phyloP scores from a whole-genome alignment of 257 asterid genomes.

The Osmanthus fragrans region DNA sequence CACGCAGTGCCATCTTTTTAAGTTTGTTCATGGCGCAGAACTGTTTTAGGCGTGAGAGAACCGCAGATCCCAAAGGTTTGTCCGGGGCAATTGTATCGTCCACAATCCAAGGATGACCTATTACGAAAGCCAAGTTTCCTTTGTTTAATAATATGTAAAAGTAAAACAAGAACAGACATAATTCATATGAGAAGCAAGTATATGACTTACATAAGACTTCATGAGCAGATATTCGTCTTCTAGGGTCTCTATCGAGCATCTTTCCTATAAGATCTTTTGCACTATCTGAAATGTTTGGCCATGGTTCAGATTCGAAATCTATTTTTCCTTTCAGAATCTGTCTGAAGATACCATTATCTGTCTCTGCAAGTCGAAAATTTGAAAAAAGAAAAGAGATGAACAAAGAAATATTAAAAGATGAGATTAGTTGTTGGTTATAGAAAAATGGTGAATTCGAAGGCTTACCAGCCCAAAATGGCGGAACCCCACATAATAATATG shows the following conservation, averaged over 20 bases:
- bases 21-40: slow-evolving; percentile 97
- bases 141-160: slow-evolving; percentile 18
- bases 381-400: not conserved
- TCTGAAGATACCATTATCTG: slow-evolving; percentile 87
- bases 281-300: slow-evolving; percentile 91
- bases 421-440: not conserved
- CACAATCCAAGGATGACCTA: slow-evolving; percentile 98
- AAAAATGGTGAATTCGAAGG: slow-evolving; percentile 3
- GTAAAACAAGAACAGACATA: slow-evolving; percentile 13
- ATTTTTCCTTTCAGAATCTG: slow-evolving; percentile 84
- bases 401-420: not conserved
- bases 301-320: slow-evolving; percentile 85
- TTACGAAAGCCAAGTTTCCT: slow-evolving; percentile 10
- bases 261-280: slow-evolving; percentile 85
- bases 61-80: slow-evolving; percentile 89
- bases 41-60: slow-evolving; percentile 77
- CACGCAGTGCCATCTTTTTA: slow-evolving; percentile 95
- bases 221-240: slow-evolving; percentile 69
- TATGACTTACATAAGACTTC: slow-evolving; percentile 71
- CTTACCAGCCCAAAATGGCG: slow-evolving; percentile 93
- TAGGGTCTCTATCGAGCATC: slow-evolving; percentile 86
- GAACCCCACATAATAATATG: slow-evolving; percentile 78
- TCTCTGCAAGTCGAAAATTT: slow-evolving; percentile 53
- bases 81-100: slow-evolving; percentile 93
- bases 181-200: not conserved